phyloP scores from a whole-genome alignment of 2,329 filamentous ascomycete genomes.

The Fusarium sulawesiense region DNA sequence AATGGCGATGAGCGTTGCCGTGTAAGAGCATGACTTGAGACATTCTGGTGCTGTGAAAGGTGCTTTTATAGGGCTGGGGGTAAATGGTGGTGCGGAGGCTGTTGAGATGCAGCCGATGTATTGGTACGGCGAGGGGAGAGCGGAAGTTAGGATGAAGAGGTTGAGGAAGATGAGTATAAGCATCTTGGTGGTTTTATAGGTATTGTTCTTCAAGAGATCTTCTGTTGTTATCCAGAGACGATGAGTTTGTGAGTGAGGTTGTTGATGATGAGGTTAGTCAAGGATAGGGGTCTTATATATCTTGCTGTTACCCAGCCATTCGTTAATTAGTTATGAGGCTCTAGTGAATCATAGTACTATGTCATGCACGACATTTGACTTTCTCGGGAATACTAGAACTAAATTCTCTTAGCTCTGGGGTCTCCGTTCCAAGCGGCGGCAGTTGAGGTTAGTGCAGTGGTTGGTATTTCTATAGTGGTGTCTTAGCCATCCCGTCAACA shows the following conservation, averaged over 20 bases:
- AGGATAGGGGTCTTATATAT: conserved; percentile 18
- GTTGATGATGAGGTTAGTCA: neutral
- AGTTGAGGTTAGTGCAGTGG: conserved; percentile 12
- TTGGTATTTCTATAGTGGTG: conserved; percentile 4
- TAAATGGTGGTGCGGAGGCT: conserved; percentile 26
- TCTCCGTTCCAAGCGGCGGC: conserved; percentile 24
- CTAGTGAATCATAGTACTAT: neutral
- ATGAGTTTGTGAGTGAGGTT: neutral
- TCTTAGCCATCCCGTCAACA: conserved; percentile 18
- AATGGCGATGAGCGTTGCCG: conserved; percentile 41
- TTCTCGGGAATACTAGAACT: neutral
- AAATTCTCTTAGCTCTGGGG: neutral
- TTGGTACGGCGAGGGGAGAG: conserved; percentile 33
- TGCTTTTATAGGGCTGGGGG: conserved; percentile 18
- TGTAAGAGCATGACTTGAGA: conserved; percentile 15
- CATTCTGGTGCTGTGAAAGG: conserved; percentile 31
- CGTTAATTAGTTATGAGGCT: neutral
- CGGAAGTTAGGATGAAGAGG: conserved; percentile 40
- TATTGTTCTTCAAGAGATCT: neutral
- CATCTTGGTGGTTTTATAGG: conserved; percentile 4
- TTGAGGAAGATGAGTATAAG: conserved; percentile 18
- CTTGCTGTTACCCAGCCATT: conserved; percentile 1
- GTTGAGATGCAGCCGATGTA: conserved; percentile 48
- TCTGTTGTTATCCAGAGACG: neutral
- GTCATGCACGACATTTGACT: neutral